phyloP scores from a whole-genome alignment of 2,329 filamentous ascomycete species.

The Paecilomyces sp. region DNA sequence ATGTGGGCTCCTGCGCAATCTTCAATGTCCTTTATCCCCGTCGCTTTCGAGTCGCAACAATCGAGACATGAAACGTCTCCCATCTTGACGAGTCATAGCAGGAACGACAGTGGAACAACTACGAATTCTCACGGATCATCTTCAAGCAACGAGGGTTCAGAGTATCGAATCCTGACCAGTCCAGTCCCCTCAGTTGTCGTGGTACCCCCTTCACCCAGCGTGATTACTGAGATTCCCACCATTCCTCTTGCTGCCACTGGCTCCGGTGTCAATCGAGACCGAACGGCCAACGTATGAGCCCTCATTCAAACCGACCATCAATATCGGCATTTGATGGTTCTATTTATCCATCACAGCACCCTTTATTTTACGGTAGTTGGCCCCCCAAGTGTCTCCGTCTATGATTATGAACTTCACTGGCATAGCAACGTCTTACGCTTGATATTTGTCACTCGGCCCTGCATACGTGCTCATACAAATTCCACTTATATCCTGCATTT shows the following conservation, averaged over 20 bases:
- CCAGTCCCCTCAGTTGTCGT: neutral
- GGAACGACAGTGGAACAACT: neutral
- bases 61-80: conserved; percentile 1
- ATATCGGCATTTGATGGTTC: no score
- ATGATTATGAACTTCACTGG: no score
- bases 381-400: no score
- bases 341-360: no score
- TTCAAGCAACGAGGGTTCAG: neutral
- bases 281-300: neutral
- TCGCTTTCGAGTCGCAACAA: conserved; percentile 11
- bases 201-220: neutral
- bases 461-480: no score
- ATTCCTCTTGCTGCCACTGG: neutral
- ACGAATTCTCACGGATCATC: neutral
- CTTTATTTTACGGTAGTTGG: no score
- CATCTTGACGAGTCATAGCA: neutral
- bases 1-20: conserved; percentile 22
- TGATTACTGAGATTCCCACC: neutral
- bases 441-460: no score
- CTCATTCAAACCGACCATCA: no score
- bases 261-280: neutral
- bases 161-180: neutral
- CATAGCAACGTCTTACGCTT: no score
- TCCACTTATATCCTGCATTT: no score
- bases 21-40: conserved; percentile 13